Base-by-base conservation (phyloP, 352 stramenopile species). In the Globisporangium carolinianum region DNA sequence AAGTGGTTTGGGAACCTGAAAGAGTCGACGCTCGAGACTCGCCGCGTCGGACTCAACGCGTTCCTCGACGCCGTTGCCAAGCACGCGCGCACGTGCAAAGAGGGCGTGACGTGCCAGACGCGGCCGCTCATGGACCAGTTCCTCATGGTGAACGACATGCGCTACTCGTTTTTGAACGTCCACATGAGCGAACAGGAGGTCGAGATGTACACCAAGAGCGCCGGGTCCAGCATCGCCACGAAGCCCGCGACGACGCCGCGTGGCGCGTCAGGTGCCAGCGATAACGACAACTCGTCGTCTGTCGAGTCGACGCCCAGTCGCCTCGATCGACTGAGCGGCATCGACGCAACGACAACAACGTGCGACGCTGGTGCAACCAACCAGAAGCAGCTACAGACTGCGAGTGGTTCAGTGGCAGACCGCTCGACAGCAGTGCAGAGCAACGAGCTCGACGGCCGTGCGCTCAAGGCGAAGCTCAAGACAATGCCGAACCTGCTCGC, bases 71-170 rank as follows among this genome's bases (percentile, higher is more conserved):
- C 75, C 18, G 81, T 95, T 37, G 69, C 77, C 36, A 84, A 84
- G 58, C 76, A 92, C 65, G 82, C 83, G 57, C 83, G 85, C 56
- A 87, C 79, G 46, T 95, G 85, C 58, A 62, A 70, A 17, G 76
- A 90, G 52, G 79, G 72, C 58, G 72, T 77, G 62, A 83, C 73
- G 35, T 95, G 85, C 57, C 67, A 86, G 54, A 89, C 79, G 47
- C 79, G 85, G 0, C 64, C 66, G 53, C 68, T 95, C 46, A 89
- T 95, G 73, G 82, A 95, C 67, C 76, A 91, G 65, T 95, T 95
- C 62, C 74, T 95, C 49, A 88, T 92, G 76, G 80, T 92, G 15
- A 87, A 87, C 61, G 83, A 95, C 57, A 91, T 93, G 83, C 79
- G 83, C 45, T 95, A 92, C 79, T 93, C 83, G 62, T 93, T 89